These are phyloP conservation scores for Quercus wislizeni DNA, from an alignment of 306 rosid species.

Conservation along the genomic window DNA sequence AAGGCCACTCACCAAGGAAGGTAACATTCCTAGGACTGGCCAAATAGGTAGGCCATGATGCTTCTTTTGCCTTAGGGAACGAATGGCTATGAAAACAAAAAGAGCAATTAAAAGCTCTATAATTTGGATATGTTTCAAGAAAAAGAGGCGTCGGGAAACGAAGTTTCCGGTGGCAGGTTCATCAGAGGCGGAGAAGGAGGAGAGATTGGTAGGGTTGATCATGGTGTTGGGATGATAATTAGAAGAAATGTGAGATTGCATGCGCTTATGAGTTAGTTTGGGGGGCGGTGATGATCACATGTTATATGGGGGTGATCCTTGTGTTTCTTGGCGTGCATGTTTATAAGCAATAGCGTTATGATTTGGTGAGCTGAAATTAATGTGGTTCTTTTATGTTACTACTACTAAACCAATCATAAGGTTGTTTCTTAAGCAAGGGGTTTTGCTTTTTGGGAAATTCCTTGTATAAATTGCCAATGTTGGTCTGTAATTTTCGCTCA, in stretches of 20 bases:
- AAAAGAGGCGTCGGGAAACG: background rate
- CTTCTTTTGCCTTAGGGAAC: conserved; percentile 57
- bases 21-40: conserved; percentile 87
- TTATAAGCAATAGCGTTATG: conserved; percentile 26
- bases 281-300: conserved; percentile 28
- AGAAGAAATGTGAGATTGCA: conserved; percentile 22
- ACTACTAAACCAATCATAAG: background rate
- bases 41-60: conserved; percentile 61
- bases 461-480: background rate
- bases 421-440: background rate
- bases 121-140: conserved; percentile 46
- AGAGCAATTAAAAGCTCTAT: conserved; percentile 58
- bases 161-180: background rate
- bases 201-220: conserved; percentile 27
- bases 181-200: conserved; percentile 3
- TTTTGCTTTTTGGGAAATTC: background rate
- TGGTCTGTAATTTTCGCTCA: background rate
- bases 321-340: conserved; percentile 62
- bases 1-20: conserved; percentile 49
- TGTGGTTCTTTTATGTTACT: conserved; percentile 1
- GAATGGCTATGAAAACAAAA: conserved; percentile 52
- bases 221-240: conserved; percentile 34
- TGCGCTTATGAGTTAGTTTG: conserved; percentile 21
- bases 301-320: conserved; percentile 19
- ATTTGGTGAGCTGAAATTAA: conserved; percentile 79